Evolutionary conservation across 441 rosid species (phyloP), one percentile per base, ranked within the genome.

Genomic region (Pelargonium citronellum): DNA sequence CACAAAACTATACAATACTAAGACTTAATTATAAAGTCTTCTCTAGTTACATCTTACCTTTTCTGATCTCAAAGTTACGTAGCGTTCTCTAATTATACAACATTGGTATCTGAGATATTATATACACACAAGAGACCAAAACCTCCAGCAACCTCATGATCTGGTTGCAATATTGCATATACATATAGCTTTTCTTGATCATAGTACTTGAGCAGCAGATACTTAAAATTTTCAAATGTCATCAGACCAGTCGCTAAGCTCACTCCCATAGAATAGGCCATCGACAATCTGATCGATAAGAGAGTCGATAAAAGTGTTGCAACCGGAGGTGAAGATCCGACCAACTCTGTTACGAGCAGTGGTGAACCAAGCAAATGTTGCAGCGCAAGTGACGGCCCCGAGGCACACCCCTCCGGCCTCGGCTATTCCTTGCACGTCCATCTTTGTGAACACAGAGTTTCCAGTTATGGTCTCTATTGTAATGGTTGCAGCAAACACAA

Each of bases 401-500:
- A 92, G 69, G 62, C 95, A 87, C 22, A 80, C 87, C 9, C 91
- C 93, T 12, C 70, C 77, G 0, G 88, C 93, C 79, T 91, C 91
- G 0, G 75, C 87, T 4, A 93, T 80, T 37, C 97, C 89, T 66
- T 84, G 84, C 51, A 88, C 71, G 24, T 93, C 98, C 84, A 91
- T 80, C 77, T 91, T 93, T 66, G 88, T 72, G 70, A 93, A 88
- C 22, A 91, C 27, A 1, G 97, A 87, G 80, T 84, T 93, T n/a
- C 97, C 98, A 0, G 98, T 93, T 73, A 86, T 88, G 0, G 85
- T 37, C 77, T 93, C 98, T 71, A 79, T 79, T 15, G 78, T 74
- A 73, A 93, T 77, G 0, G 96, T 91, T 47, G 80, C 98, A 3
- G 95, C 96, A n/a, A 93, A 93, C 71, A 88, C 91, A 20, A 93